These are phyloP conservation scores for Chlorophyllum brunneum DNA, from an alignment of 768 basidiomycete genomes.

Conservation along the genomic window DNA sequence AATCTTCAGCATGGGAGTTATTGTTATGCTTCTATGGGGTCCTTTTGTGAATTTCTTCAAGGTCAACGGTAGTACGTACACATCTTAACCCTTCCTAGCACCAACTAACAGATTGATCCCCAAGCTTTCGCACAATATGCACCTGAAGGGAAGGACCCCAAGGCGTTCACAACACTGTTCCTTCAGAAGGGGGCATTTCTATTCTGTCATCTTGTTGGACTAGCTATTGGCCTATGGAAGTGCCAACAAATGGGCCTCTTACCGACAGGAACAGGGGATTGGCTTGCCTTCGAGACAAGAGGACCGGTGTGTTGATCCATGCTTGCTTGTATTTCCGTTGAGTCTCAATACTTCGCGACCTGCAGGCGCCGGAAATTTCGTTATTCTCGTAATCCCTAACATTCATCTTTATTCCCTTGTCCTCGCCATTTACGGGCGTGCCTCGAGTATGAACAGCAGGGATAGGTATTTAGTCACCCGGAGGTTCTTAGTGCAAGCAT, in stretches of 20 bases:
- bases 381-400: conserved; percentile 22
- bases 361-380: conserved; percentile 42
- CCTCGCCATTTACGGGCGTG: too few species aligned
- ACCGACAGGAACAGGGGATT: conserved; percentile 89
- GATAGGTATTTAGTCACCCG: too few species aligned
- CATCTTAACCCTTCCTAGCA: background rate
- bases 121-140: conserved; percentile 74
- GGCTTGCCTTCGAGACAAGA: conserved; percentile 90
- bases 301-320: conserved; percentile 47
- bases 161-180: conserved; percentile 51
- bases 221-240: conserved; percentile 88
- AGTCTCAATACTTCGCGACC: background rate
- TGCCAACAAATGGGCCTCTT: conserved; percentile 90
- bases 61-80: conserved; percentile 69
- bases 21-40: conserved; percentile 84
- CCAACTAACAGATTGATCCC: background rate
- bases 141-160: conserved; percentile 53
- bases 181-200: conserved; percentile 72
- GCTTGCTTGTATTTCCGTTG: background rate
- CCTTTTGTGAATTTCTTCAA: conserved; percentile 82
- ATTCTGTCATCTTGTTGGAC: conserved; percentile 69
- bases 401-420: background rate
- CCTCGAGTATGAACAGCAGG: too few species aligned
- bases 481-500: too few species aligned
- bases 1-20: conserved; percentile 95